Evolutionary conservation across 2,329 filamentous ascomycete species (phyloP).

Genomic region (Exophiala phaeomuriformis): DNA sequence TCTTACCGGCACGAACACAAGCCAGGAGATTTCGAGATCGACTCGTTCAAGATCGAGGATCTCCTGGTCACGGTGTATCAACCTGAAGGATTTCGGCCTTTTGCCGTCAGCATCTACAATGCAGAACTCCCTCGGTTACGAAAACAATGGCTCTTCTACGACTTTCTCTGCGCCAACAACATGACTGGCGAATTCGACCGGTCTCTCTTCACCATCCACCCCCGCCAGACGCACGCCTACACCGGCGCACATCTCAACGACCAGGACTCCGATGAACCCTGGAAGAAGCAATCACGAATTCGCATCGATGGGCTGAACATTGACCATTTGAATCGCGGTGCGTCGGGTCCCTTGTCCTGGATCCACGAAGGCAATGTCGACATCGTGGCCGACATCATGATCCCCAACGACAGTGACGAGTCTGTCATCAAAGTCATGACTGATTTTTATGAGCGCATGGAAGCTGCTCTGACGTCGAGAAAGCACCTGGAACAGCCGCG

Average conservation of each 20-base stretch:
- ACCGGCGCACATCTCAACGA: conserved; percentile 56
- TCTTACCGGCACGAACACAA: conserved; percentile 81
- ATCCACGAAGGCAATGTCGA: conserved; percentile 96
- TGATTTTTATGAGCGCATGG: conserved; percentile 94
- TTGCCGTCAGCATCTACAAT: conserved; percentile 89
- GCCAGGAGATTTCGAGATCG: conserved; percentile 92
- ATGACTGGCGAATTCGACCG: conserved; percentile 95
- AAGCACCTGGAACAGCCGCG: conserved; percentile 17
- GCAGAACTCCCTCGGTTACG: conserved; percentile 87
- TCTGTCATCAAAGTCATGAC: conserved; percentile 89
- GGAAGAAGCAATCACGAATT: conserved; percentile 93
- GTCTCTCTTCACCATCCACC: conserved; percentile 94
- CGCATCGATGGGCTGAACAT: conserved; percentile 91
- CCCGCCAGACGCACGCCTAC: conserved; percentile 77
- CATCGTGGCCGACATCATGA: conserved; percentile 91
- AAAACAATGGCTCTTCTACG: conserved; percentile 97
- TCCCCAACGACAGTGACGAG: conserved; percentile 79
- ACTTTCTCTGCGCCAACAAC: conserved; percentile 88
- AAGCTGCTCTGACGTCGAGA: conserved; percentile 47
- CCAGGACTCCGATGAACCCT: conserved; percentile 54
- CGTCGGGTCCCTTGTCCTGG: conserved; percentile 93
- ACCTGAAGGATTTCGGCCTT: conserved; percentile 83
- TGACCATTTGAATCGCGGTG: conserved; percentile 88
- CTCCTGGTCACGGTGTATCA: conserved; percentile 87
- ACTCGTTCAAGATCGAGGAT: conserved; percentile 94